phyloP scores from a whole-genome alignment of 108 stramenopile species.

The Nannochloropsis granulata region DNA sequence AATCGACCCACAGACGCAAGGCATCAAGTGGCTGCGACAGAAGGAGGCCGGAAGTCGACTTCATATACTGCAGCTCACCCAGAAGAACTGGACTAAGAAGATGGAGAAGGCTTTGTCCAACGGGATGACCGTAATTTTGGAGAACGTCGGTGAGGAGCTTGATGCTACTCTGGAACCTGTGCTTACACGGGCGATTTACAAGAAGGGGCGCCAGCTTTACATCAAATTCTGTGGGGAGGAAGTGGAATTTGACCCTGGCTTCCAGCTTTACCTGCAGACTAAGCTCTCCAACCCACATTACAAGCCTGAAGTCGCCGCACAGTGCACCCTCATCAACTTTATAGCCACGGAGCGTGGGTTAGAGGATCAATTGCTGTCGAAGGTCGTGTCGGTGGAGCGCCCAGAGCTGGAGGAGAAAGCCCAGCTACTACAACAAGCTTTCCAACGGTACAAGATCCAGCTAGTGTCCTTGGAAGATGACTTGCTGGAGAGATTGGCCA shows the following conservation, averaged over 20 bases:
- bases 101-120: conserved; percentile 54
- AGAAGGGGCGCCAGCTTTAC: conserved; percentile 52
- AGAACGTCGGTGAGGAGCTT: conserved; percentile 70
- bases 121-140: conserved; percentile 63
- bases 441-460: conserved; percentile 65
- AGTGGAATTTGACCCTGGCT: conserved; percentile 66
- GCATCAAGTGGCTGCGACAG: conserved; percentile 68
- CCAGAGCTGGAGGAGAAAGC: conserved; percentile 68
- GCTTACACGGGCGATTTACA: conserved; percentile 62
- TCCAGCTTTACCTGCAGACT: conserved; percentile 71
- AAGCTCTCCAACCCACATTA: conserved; percentile 78
- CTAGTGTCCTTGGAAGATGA: conserved; percentile 68
- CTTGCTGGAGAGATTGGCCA: conserved; percentile 66
- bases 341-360: conserved; percentile 74
- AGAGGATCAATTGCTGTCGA: conserved; percentile 74
- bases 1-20: conserved; percentile 63
- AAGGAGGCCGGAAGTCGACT: conserved; percentile 47
- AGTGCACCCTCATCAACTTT: conserved; percentile 80
- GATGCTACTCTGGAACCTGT: conserved; percentile 77
- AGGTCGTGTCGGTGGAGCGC: conserved; percentile 63
- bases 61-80: conserved; percentile 49
- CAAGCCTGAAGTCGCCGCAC: conserved; percentile 78
- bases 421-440: conserved; percentile 50
- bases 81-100: conserved; percentile 59
- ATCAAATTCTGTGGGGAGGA: conserved; percentile 69